These are phyloP conservation scores for Penicillium steckii DNA, from an alignment of 495 filamentous ascomycete genomes.

Conservation along the genomic window DNA sequence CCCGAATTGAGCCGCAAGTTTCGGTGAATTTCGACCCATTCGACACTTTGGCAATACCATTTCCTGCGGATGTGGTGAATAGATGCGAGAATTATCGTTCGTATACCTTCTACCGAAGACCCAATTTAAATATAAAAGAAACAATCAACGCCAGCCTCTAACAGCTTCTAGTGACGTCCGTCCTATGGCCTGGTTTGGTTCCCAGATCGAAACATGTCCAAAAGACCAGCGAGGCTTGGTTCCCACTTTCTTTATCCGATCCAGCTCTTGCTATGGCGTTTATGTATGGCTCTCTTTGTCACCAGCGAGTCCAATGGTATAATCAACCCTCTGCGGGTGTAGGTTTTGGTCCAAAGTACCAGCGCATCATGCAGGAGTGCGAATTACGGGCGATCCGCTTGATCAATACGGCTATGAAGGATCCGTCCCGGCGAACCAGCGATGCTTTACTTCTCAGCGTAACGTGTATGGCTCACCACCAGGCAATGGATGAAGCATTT, in stretches of 20 bases:
- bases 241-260: slow-evolving; percentile 34
- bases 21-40: slow-evolving; percentile 34
- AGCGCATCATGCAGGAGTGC: slow-evolving; percentile 27
- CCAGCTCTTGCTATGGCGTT: slow-evolving; percentile 39
- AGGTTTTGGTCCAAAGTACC: slow-evolving; percentile 24
- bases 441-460: slow-evolving; percentile 42
- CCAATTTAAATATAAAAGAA: slow-evolving; percentile 24
- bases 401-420: slow-evolving; percentile 34
- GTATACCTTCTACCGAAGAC: background rate
- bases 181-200: slow-evolving; percentile 38
- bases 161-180: background rate
- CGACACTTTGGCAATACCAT: slow-evolving; percentile 22
- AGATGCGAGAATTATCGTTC: slow-evolving; percentile 26
- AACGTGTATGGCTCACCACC: slow-evolving; percentile 43
- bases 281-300: slow-evolving; percentile 39
- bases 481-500: slow-evolving; percentile 18
- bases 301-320: slow-evolving; percentile 38
- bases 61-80: slow-evolving; percentile 25
- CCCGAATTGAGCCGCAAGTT: slow-evolving; percentile 25
- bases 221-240: slow-evolving; percentile 26
- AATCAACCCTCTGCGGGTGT: slow-evolving; percentile 24
- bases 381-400: slow-evolving; percentile 39
- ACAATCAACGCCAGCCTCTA: too few relatives aligned
- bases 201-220: slow-evolving; percentile 13
- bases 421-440: slow-evolving; percentile 30